Evolutionary conservation across 768 basidiomycete genomes (phyloP).

Genomic region (Fomitopsis pulvina): DNA sequence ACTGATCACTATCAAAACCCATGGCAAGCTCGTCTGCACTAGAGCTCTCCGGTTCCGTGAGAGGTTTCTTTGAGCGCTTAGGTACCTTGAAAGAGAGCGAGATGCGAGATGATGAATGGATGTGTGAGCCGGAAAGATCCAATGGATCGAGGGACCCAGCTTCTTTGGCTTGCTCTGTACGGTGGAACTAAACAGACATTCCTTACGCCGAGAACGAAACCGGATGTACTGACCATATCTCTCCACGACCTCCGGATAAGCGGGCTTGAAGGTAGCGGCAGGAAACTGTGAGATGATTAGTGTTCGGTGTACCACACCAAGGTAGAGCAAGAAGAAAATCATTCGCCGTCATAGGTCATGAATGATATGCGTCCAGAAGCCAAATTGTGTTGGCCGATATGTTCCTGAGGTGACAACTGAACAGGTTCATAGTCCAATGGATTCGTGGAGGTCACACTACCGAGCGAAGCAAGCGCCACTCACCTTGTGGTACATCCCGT

Average conservation of each 20-base stretch:
- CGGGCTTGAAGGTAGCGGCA: conserved; percentile 26
- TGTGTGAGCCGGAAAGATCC: conserved; percentile 50
- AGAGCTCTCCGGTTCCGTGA: conserved; percentile 19
- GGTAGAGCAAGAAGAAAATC: too few species aligned
- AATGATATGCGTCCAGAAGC: too few species aligned
- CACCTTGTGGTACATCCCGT: conserved; percentile 57
- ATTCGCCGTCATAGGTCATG: too few species aligned
- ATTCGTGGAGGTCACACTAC: too few species aligned
- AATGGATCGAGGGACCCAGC: conserved; percentile 42
- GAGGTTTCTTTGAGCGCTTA: conserved; percentile 13
- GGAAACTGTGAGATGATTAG: conserved; percentile 14
- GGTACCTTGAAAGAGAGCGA: too few species aligned
- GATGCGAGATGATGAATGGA: conserved; percentile 58
- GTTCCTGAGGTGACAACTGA: too few species aligned
- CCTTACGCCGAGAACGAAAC: neutral
- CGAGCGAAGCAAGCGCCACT: too few species aligned
- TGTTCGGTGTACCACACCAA: too few species aligned
- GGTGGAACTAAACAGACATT: neutral
- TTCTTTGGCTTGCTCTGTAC: conserved; percentile 38
- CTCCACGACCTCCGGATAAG: conserved; percentile 40
- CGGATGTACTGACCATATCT: conserved; percentile 45
- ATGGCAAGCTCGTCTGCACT: conserved; percentile 13
- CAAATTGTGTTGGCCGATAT: too few species aligned
- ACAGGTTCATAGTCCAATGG: too few species aligned
- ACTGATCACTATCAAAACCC: conserved; percentile 9